These are phyloP conservation scores for Dorcoceras hygrometricum DNA, from an alignment of 257 asterid genomes.

Conservation along the genomic window DNA sequence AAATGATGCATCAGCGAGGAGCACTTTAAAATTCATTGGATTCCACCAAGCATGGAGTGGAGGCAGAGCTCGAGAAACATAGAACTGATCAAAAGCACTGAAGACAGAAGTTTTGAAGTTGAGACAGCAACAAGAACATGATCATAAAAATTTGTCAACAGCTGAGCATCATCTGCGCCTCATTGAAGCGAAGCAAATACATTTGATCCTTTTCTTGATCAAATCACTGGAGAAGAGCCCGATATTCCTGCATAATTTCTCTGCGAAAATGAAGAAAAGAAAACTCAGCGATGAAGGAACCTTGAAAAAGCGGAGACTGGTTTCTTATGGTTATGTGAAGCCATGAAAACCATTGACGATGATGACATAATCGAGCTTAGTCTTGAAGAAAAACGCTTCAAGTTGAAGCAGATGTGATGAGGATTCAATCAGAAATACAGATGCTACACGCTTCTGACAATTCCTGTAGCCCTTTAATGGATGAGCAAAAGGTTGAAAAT, in stretches of 20 bases:
- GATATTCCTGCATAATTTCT: constrained; percentile 28
- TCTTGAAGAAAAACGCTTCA: constrained; percentile 23
- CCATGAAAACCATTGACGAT: constrained; percentile 20
- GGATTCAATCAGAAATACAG: constrained; percentile 37
- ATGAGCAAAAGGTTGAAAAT: constrained; percentile 26
- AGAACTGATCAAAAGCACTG: constrained; percentile 39
- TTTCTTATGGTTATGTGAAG: not conserved
- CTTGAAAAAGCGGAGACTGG: constrained; percentile 28
- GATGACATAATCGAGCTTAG: not conserved
- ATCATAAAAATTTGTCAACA: constrained; percentile 36
- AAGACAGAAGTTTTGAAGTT: constrained; percentile 46
- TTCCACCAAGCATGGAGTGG: constrained; percentile 24
- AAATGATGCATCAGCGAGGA: constrained; percentile 24
- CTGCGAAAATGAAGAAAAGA: constrained; percentile 37
- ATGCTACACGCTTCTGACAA: constrained; percentile 45
- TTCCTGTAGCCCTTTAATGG: constrained; percentile 29
- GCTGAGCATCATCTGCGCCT: constrained; percentile 42
- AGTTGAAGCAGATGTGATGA: constrained; percentile 37
- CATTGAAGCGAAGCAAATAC: constrained; percentile 48
- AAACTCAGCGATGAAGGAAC: constrained; percentile 25
- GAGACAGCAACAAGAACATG: constrained; percentile 55
- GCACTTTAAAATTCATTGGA: constrained; percentile 32
- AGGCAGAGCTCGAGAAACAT: constrained; percentile 53
- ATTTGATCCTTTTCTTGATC: constrained; percentile 40
- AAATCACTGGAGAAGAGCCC: constrained; percentile 59